Base-by-base conservation (phyloP, 192 early-diverging fungal genomes). In the Rhizophagus prolifer region DNA sequence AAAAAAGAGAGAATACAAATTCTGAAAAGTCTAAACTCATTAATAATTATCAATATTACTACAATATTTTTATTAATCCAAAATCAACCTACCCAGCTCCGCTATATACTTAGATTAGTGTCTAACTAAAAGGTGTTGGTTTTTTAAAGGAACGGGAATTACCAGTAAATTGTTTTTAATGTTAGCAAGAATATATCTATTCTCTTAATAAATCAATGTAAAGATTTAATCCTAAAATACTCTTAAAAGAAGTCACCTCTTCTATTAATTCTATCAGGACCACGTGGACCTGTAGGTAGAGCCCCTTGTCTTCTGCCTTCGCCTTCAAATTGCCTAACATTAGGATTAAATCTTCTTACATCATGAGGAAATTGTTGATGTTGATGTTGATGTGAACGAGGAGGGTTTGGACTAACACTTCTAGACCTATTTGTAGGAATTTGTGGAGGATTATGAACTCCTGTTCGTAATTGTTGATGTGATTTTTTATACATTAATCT, bases 391-490 rank as follows among this genome's bases (percentile, higher is more conserved):
- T 54, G 50, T 6, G 16, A 7, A 54, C 16, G n/a, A 26, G 69
- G 13, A 70, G 59, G 59, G 62, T 63, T 63, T 63, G 72, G 60
- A 63, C 60, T 63, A 12, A 63, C 23, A 63, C 41, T 47, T 62
- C 60, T 74, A 16, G 72, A 60, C 14, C 60, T 74, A 46, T 60
- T 63, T 44, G 30, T 38, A 36, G 26, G 66, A 13, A 36, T 67
- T 21, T 64, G 62, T 16, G 30, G 14, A 67, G 34, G 12, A 9
- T 34, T 36, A 10, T 47, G 4, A 13, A 38, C 36, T 47, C 25
- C 44, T 5, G 12, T 44, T 70, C 68, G 41, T 47, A 28, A 46
- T 9, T 70, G n/a, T 12, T 25, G 23, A 26, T 44, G 68, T 26
- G 44, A 28, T 46, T 70, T 63, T 63, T 25, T 14, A 10, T 25